phyloP scores from a whole-genome alignment of 768 basidiomycete species.

The Phallus indusiatus region DNA sequence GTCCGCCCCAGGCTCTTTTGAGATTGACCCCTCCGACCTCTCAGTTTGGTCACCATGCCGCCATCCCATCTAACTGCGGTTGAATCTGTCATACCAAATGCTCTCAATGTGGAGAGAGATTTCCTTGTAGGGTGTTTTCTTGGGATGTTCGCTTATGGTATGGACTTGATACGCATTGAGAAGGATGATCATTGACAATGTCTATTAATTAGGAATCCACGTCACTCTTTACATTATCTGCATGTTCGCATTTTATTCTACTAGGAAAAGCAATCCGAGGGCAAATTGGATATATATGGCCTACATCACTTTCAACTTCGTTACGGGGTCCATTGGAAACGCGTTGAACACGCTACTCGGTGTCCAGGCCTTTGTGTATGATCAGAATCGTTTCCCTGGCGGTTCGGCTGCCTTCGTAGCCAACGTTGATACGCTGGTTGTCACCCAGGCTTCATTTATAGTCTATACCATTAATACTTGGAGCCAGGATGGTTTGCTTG shows the following conservation, averaged over 20 bases:
- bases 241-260: background rate
- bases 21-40: background rate
- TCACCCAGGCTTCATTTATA: background rate
- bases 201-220: background rate
- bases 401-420: background rate
- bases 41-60: background rate
- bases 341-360: background rate
- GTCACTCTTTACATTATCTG: background rate
- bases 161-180: background rate
- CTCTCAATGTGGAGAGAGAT: background rate
- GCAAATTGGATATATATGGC: background rate
- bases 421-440: background rate
- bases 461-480: background rate
- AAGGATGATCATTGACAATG: background rate
- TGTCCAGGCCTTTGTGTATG: background rate
- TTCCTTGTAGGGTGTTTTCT: background rate
- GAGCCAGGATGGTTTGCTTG: background rate
- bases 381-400: background rate
- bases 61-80: background rate
- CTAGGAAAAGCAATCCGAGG: background rate
- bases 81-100: background rate
- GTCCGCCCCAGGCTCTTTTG: too few species aligned
- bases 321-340: background rate
- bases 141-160: background rate
- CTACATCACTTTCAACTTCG: background rate